A percentile compares a stretch with the other conserved stretches of the same genome.
These are phyloP conservation scores for Gymnopilus junonius DNA, from an alignment of 768 basidiomycete species.

Conservation along the genomic window DNA sequence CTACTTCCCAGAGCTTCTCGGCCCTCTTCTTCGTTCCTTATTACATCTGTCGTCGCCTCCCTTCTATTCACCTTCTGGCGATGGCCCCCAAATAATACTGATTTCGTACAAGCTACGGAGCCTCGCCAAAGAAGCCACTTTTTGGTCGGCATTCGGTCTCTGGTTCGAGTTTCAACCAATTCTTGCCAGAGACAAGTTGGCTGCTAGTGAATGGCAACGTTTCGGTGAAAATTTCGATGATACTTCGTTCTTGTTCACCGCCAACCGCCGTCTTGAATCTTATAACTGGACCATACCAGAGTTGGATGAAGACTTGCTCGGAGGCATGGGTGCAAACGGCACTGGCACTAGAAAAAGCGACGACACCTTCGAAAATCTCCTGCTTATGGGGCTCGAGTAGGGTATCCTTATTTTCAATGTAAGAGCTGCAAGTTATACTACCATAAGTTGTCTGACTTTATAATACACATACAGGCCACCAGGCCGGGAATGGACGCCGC, in stretches of 20 bases:
- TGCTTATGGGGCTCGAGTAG: slow-evolving; percentile 48
- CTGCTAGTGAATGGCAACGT: slow-evolving; percentile 38
- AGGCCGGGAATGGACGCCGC: too few species aligned
- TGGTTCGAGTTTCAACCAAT: slow-evolving; percentile 75
- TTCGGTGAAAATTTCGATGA: slow-evolving; percentile 48
- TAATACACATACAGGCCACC: not conserved
- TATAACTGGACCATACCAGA: slow-evolving; percentile 56
- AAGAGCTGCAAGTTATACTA: not conserved
- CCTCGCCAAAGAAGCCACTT: slow-evolving; percentile 69
- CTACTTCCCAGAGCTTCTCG: slow-evolving; percentile 85
- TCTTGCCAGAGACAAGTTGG: slow-evolving; percentile 35
- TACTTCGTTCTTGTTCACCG: slow-evolving; percentile 64
- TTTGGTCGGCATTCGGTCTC: slow-evolving; percentile 81
- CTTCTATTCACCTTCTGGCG: slow-evolving; percentile 29
- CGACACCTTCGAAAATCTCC: slow-evolving; percentile 72
- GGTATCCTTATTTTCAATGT: not conserved
- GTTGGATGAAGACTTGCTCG: slow-evolving; percentile 57
- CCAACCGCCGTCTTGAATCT: slow-evolving; percentile 60
- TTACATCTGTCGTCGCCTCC: slow-evolving; percentile 69
- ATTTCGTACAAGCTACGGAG: slow-evolving; percentile 83
- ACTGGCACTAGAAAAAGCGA: slow-evolving; percentile 53
- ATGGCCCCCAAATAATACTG: slow-evolving; percentile 44
- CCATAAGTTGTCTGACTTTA: not conserved
- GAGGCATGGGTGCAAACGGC: slow-evolving; percentile 57
- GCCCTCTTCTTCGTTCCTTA: slow-evolving; percentile 75